Evolutionary conservation across 176 grass and related monocot genomes (phyloP).

Genomic region (Chrysopogon serrulatus): DNA sequence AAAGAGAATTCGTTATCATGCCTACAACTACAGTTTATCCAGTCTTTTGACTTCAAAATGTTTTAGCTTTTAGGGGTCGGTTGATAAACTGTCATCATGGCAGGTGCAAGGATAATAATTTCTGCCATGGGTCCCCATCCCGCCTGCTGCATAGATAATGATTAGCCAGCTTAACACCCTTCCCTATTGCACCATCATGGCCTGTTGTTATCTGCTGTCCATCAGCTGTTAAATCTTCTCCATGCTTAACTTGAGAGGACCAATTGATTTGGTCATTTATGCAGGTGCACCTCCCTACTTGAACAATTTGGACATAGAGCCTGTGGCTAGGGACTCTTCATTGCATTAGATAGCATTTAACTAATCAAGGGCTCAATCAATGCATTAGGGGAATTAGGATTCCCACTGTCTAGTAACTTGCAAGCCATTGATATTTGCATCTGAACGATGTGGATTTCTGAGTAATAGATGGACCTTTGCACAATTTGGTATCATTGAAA

Average conservation of each 20-base stretch:
- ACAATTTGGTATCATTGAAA: not conserved
- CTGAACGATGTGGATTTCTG: not conserved
- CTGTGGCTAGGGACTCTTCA: not conserved
- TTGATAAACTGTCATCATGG: slow-evolving; percentile 51
- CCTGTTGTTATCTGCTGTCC: slow-evolving; percentile 31
- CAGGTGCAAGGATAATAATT: slow-evolving; percentile 21
- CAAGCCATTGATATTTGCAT: slow-evolving; percentile 1
- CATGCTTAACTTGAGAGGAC: slow-evolving; percentile 20
- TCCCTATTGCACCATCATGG: slow-evolving; percentile 27
- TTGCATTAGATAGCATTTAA: not conserved
- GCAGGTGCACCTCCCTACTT: not conserved
- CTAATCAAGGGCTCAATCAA: not conserved
- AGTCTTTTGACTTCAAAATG: slow-evolving; percentile 42
- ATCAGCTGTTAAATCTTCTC: slow-evolving; percentile 25
- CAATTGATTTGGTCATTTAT: not conserved
- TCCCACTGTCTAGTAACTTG: not conserved
- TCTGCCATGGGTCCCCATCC: slow-evolving; percentile 13
- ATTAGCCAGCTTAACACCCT: slow-evolving; percentile 37
- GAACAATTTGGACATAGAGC: not conserved
- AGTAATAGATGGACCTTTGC: not conserved
- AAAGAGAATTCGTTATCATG: slow-evolving; percentile 22
- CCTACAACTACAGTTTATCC: slow-evolving; percentile 14
- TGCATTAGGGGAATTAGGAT: not conserved
- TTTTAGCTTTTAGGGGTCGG: slow-evolving; percentile 14
- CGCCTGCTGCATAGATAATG: slow-evolving; percentile 40